A percentile compares a stretch with the other conserved stretches of the same genome.
phyloP scores from a whole-genome alignment of 305 asterid species.

The Ajuga reptans region DNA sequence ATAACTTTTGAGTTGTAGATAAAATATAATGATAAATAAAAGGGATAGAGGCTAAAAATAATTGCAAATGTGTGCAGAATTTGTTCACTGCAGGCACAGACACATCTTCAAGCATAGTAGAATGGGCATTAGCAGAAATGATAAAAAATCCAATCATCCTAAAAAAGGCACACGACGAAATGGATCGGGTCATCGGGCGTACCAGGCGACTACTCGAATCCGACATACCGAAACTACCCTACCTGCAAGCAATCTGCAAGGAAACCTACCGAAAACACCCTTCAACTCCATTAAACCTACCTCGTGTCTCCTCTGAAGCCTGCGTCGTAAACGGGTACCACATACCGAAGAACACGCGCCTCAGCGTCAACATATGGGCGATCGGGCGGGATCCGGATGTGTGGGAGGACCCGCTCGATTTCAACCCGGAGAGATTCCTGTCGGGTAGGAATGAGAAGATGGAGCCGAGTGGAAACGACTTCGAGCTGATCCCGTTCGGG shows the following conservation, averaged over 20 bases:
- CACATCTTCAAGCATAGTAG: conserved; percentile 37
- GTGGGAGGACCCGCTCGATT: conserved; percentile 38
- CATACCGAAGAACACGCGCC: conserved; percentile 38
- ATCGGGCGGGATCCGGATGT: conserved; percentile 42
- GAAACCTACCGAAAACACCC: conserved; percentile 44
- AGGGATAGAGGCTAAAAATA: too few relatives aligned
- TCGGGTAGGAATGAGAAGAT: conserved; percentile 18
- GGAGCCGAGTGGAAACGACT: conserved; percentile 32
- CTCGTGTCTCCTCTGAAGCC: conserved; percentile 27
- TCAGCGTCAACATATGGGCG: conserved; percentile 48
- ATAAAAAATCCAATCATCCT: conserved; percentile 28
- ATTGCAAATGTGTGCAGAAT: conserved; percentile 28
- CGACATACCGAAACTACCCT: conserved; percentile 32
- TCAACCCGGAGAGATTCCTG: too few relatives aligned
- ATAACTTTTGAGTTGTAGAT: too few relatives aligned
- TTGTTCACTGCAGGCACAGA: conserved; percentile 43
- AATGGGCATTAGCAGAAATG: conserved; percentile 44
- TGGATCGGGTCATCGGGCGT: conserved; percentile 30
- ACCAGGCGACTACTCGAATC: conserved; percentile 26
- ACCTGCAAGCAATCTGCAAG: conserved; percentile 37
- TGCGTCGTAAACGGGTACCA: conserved; percentile 33
- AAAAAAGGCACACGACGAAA: conserved; percentile 32
- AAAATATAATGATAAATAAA: too few relatives aligned
- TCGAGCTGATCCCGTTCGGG: conserved; percentile 40
- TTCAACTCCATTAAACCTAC: conserved; percentile 39